A percentile compares a stretch with the other conserved stretches of the same genome.
These are phyloP conservation scores for Teunomyces panamensis DNA, from an alignment of 805 yeast species.

Conservation along the genomic window DNA sequence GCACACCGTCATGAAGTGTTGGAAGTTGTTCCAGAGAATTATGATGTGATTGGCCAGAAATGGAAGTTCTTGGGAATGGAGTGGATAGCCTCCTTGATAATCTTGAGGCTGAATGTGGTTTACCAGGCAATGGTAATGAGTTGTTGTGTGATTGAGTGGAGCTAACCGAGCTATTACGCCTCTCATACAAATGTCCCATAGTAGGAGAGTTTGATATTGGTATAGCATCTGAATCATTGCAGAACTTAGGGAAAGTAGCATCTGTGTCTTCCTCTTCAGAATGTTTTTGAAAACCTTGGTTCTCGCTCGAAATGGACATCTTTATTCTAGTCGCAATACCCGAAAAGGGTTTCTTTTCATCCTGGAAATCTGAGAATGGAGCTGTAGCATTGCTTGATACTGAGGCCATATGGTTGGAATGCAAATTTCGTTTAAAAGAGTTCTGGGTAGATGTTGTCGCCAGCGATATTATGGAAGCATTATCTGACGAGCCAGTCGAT, in stretches of 20 bases:
- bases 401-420: neutral
- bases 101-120: conserved; percentile 7
- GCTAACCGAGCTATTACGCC: conserved; percentile 19
- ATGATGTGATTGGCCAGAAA: neutral
- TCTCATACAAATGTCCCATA: conserved; percentile 1
- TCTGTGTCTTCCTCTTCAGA: neutral
- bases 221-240: conserved; percentile 4
- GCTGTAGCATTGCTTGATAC: neutral
- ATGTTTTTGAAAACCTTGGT: neutral
- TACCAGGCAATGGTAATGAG: neutral
- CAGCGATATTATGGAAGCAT: conserved; percentile 1
- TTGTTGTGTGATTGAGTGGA: conserved; percentile 13
- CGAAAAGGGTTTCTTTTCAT: conserved; percentile 8
- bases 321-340: conserved; percentile 10
- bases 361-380: neutral
- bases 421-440: neutral
- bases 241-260: neutral
- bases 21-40: neutral
- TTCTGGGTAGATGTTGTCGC: conserved; percentile 5
- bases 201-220: conserved; percentile 3
- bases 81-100: conserved; percentile 13
- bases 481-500: conserved; percentile 2
- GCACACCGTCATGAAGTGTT: neutral
- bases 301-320: neutral
- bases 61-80: conserved; percentile 4